Percentiles rank a stretch among this genome's conserved stretches.
Evolutionary conservation across 2,329 filamentous ascomycete genomes (phyloP).

Genomic region (Hortaea werneckii): DNA sequence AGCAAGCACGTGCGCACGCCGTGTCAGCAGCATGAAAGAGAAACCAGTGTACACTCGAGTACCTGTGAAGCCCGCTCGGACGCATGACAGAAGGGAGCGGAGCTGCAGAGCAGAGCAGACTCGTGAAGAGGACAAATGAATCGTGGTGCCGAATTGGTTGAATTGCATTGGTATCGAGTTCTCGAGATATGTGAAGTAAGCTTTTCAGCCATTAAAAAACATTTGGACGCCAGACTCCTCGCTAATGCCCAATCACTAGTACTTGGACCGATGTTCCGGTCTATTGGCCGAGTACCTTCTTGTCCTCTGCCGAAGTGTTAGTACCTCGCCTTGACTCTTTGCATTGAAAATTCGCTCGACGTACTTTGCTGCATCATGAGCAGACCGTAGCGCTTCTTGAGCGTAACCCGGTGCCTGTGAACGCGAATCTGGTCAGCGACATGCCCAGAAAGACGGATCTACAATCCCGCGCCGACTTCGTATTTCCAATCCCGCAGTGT

Average conservation of each 20-base stretch:
- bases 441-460: background rate
- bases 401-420: conserved; percentile 72
- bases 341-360: background rate
- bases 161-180: too few relatives aligned
- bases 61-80: too few relatives aligned
- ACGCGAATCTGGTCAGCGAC: background rate
- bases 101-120: too few relatives aligned
- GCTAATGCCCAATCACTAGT: background rate
- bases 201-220: background rate
- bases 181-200: too few relatives aligned
- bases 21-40: too few relatives aligned
- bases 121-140: too few relatives aligned
- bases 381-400: conserved; percentile 87
- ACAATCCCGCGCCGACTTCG: background rate
- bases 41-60: too few relatives aligned
- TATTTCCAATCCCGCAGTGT: background rate
- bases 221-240: background rate
- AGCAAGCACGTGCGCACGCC: too few relatives aligned
- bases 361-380: conserved; percentile 66
- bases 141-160: too few relatives aligned
- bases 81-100: too few relatives aligned
- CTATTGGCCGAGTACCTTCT: conserved; percentile 35
- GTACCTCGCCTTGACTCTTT: background rate
- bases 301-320: conserved; percentile 27
- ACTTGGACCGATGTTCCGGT: background rate